Evolutionary conservation across 2,329 filamentous ascomycete species (phyloP).

Genomic region (Penicillium rolfsii): DNA sequence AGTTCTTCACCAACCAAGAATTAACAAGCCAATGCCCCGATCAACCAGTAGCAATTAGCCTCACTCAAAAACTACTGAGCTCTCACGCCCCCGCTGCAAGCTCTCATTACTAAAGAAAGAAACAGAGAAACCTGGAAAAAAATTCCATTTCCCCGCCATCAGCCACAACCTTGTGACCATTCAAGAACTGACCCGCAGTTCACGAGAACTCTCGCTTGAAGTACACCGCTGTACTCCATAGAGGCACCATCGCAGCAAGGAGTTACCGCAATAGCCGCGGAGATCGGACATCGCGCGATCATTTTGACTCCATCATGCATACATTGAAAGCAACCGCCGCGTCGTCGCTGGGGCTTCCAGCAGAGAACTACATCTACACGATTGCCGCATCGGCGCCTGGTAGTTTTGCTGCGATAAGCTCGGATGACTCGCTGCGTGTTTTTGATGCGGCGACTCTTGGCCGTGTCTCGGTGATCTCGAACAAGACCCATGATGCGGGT

Average conservation of each 20-base stretch:
- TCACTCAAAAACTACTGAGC: not conserved
- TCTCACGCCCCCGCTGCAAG: not conserved
- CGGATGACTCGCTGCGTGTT: conserved; percentile 50
- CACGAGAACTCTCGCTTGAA: not conserved
- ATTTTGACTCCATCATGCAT: conserved; percentile 33
- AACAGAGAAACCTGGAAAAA: not conserved
- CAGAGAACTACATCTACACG: conserved; percentile 50
- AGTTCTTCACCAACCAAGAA: conserved; percentile 1
- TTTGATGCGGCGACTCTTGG: conserved; percentile 44
- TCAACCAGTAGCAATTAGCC: not conserved
- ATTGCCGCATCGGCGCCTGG: conserved; percentile 36
- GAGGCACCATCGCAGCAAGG: not conserved
- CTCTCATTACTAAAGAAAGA: not conserved
- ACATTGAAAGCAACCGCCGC: conserved; percentile 38
- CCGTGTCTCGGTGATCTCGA: conserved; percentile 34
- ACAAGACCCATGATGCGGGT: conserved; percentile 39
- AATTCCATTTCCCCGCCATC: conserved; percentile 3
- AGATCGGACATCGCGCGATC: not conserved
- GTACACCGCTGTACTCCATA: not conserved
- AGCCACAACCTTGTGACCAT: conserved; percentile 10
- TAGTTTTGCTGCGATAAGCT: conserved; percentile 48
- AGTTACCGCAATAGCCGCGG: not conserved
- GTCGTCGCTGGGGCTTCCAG: conserved; percentile 44
- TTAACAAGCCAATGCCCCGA: not conserved
- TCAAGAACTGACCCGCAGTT: conserved; percentile 2